Evolutionary conservation across 2,329 filamentous ascomycete genomes (phyloP), one percentile per base, ranked within the genome.

Genomic region (Dactylellina parvicollis): DNA sequence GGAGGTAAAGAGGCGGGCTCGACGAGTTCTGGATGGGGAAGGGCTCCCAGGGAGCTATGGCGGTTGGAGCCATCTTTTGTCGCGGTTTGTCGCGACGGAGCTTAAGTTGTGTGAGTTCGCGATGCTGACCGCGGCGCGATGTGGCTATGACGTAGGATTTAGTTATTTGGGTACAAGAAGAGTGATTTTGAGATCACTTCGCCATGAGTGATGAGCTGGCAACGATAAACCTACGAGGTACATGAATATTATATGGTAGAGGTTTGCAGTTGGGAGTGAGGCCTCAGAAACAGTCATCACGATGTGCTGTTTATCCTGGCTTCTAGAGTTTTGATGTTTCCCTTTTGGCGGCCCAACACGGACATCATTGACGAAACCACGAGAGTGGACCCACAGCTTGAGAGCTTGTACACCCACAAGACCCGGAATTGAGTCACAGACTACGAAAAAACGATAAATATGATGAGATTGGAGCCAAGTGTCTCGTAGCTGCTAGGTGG

Each of bases 1-100:
- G 90, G 44, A 90, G 83, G 32, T 93, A 83, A 5, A 93, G 83
- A 36, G 85, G 82, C 9, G 89, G 90, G 22, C 64, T 73, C 8
- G 74, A 76, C 22, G 73, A 65, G 38, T 73, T 76, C 26, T 72
- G 52, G 1, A 55, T 64, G 24, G 74, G 74, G 36, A 78, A 75
- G 44, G 65, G 65, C 20, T 76, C 76, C 77, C 76, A 78, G 30
- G 75, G 55, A 7, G 73, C 67, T 42, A 75, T 49, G 46, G 52
- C 46, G 24, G 60, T 73, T 7, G 69, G 54, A 28, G 69, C 54
- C 69, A 73, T 73, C 36, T n/a, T 5, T 10, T 28, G 44, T 57
- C 42, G 42, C 56, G 42, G 44, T 50, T 42, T 24, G 67, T 54
- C 60, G 60, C 60, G 69, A 44, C 32, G 8, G 22, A 47, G 36